Percentiles rank a stretch among this genome's conserved stretches.
phyloP scores from a whole-genome alignment of 306 rosid species.

The Quercus engelmannii region DNA sequence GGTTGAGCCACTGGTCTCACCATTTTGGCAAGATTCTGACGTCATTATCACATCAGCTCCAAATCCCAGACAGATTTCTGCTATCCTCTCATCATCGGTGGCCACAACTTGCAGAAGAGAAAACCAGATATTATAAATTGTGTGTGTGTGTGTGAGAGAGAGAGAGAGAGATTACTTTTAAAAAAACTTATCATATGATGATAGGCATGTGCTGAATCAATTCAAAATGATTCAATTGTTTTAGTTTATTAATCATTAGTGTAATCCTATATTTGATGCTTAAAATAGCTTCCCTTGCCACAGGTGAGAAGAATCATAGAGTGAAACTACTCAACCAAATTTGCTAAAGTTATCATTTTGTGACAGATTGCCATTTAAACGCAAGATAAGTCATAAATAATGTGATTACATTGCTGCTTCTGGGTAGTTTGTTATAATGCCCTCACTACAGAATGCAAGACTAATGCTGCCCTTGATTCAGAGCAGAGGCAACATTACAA shows the following conservation, averaged over 20 bases:
- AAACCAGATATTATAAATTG: constrained; percentile 5
- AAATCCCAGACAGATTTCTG: constrained; percentile 75
- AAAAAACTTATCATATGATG: background rate
- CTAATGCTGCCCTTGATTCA: too few species aligned
- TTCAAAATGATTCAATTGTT: too few species aligned
- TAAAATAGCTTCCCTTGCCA: background rate
- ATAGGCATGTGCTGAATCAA: background rate
- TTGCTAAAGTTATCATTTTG: background rate
- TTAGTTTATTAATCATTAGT: too few species aligned
- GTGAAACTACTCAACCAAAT: background rate
- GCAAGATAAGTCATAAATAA: background rate
- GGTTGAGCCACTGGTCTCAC: constrained; percentile 30
- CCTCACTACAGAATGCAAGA: too few species aligned
- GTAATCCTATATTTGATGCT: background rate
- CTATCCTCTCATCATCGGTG: constrained; percentile 83
- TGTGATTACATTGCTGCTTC: background rate
- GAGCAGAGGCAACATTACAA: background rate
- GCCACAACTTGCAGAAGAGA: constrained; percentile 69
- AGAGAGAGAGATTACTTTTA: background rate
- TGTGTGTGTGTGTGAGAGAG: background rate
- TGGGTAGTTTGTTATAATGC: too few species aligned
- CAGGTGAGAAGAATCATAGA: background rate
- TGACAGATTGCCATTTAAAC: background rate
- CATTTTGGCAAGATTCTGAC: constrained; percentile 78
- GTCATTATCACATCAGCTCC: constrained; percentile 98